Evolutionary conservation across 2,329 filamentous ascomycete genomes (phyloP).

Genomic region (Cladosporium sp.): DNA sequence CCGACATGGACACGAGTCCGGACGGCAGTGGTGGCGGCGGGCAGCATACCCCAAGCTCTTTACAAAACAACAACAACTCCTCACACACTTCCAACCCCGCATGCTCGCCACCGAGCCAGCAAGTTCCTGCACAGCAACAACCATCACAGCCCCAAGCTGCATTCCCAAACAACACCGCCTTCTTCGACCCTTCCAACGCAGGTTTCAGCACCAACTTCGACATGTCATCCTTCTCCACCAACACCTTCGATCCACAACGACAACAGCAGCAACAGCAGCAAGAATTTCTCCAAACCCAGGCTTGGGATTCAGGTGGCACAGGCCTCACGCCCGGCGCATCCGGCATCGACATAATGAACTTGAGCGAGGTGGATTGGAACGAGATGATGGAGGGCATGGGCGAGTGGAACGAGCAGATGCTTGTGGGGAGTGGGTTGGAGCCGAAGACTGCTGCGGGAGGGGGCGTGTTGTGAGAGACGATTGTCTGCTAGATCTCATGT

Average conservation of each 20-base stretch:
- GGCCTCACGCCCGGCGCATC: constrained; percentile 17
- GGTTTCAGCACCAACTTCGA: constrained; percentile 17
- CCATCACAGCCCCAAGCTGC: constrained; percentile 7
- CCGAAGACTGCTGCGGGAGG: background rate
- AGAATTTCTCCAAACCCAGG: constrained; percentile 2
- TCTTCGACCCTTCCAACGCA: constrained; percentile 14
- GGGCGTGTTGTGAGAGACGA: background rate
- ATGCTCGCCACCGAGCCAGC: constrained; percentile 22
- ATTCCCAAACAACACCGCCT: constrained; percentile 8
- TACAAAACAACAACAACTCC: constrained; percentile 19
- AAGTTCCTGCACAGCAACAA: constrained; percentile 9
- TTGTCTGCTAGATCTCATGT: background rate
- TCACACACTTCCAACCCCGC: constrained; percentile 24
- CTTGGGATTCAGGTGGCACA: constrained; percentile 17
- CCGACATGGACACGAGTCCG: constrained; percentile 27
- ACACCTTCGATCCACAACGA: constrained; percentile 10
- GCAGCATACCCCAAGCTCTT: constrained; percentile 22
- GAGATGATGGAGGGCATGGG: constrained; percentile 23
- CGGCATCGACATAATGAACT: constrained; percentile 23
- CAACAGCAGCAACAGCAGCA: background rate
- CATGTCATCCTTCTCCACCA: constrained; percentile 15
- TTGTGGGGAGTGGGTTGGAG: background rate
- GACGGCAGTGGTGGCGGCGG: constrained; percentile 22
- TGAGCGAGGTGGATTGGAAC: constrained; percentile 28
- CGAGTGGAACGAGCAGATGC: background rate